Percentiles rank a stretch among this genome's conserved stretches.
These are phyloP conservation scores for Myxozyma vanderwaltii DNA, from an alignment of 805 yeast species.

Conservation along the genomic window DNA sequence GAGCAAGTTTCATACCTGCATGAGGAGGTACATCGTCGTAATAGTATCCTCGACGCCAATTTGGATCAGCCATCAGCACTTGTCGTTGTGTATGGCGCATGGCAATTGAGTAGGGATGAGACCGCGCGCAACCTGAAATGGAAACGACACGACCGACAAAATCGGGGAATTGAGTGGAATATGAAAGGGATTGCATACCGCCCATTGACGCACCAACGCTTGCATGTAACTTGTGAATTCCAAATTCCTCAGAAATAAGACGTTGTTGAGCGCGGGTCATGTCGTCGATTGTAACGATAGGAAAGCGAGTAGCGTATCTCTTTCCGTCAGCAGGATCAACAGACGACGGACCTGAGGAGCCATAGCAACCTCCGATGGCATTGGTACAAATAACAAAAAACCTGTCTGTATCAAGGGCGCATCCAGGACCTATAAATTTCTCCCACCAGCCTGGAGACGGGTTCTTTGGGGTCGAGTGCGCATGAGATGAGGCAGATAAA, in stretches of 20 bases:
- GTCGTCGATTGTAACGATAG: slow-evolving; percentile 80
- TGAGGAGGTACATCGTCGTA: slow-evolving; percentile 84
- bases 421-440: slow-evolving; percentile 81
- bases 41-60: slow-evolving; percentile 90
- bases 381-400: slow-evolving; percentile 86
- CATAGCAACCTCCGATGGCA: slow-evolving; percentile 92
- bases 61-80: slow-evolving; percentile 90
- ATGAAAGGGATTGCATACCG: slow-evolving; percentile 96
- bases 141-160: slow-evolving; percentile 71
- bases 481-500: slow-evolving; percentile 90
- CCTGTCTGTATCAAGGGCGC: slow-evolving; percentile 74
- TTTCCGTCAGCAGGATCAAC: slow-evolving; percentile 66
- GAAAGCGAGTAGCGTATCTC: slow-evolving; percentile 83
- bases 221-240: slow-evolving; percentile 67
- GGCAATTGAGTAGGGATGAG: slow-evolving; percentile 93
- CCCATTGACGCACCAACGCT: slow-evolving; percentile 94
- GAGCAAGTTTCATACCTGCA: slow-evolving; percentile 89
- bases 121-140: slow-evolving; percentile 90
- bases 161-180: slow-evolving; percentile 79
- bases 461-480: slow-evolving; percentile 73
- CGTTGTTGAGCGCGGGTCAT: slow-evolving; percentile 88
- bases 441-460: slow-evolving; percentile 96
- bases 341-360: slow-evolving; percentile 91
- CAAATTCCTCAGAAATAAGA: slow-evolving; percentile 62
- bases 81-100: slow-evolving; percentile 92